Percentiles rank a stretch among this genome's conserved stretches.
phyloP scores from a whole-genome alignment of 2,329 filamentous ascomycete species.

The Cercospora sesami region DNA sequence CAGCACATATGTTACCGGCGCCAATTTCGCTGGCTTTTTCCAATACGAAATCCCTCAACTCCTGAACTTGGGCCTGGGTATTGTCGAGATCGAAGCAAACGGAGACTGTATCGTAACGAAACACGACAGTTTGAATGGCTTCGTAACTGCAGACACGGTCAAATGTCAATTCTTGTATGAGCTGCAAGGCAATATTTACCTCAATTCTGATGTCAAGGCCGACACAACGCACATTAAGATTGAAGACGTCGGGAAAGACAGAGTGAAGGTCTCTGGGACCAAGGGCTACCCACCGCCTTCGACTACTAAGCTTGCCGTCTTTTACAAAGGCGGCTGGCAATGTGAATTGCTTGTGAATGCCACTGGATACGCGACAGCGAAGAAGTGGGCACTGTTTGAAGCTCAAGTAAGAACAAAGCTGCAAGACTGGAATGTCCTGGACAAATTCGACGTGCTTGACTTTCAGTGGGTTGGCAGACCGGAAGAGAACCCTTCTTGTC shows the following conservation, averaged over 20 bases:
- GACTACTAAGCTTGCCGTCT: conserved; percentile 53
- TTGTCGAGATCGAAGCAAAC: conserved; percentile 38
- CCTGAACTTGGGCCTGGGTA: conserved; percentile 36
- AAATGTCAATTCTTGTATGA: conserved; percentile 56
- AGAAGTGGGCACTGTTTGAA: conserved; percentile 48
- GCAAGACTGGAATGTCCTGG: conserved; percentile 29
- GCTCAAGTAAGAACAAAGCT: conserved; percentile 45
- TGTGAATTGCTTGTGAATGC: conserved; percentile 47
- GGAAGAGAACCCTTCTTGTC: conserved; percentile 41
- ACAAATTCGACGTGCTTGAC: conserved; percentile 32
- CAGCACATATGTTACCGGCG: conserved; percentile 42
- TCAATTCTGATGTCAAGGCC: conserved; percentile 58
- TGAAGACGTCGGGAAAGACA: conserved; percentile 50
- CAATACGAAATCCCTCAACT: conserved; percentile 38
- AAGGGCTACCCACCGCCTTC: conserved; percentile 49
- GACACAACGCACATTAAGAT: conserved; percentile 53
- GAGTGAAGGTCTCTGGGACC: conserved; percentile 50
- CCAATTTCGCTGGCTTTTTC: conserved; percentile 46
- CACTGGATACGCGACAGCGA: conserved; percentile 46
- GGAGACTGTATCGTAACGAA: conserved; percentile 41
- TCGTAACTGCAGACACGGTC: conserved; percentile 50
- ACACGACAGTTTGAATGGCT: conserved; percentile 39
- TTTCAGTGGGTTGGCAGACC: conserved; percentile 34
- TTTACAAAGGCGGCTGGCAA: conserved; percentile 48
- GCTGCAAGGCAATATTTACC: conserved; percentile 56